A percentile compares a stretch with the other conserved stretches of the same genome.
phyloP scores from a whole-genome alignment of 768 basidiomycete genomes.

The Kwoniella dejecticola region DNA sequence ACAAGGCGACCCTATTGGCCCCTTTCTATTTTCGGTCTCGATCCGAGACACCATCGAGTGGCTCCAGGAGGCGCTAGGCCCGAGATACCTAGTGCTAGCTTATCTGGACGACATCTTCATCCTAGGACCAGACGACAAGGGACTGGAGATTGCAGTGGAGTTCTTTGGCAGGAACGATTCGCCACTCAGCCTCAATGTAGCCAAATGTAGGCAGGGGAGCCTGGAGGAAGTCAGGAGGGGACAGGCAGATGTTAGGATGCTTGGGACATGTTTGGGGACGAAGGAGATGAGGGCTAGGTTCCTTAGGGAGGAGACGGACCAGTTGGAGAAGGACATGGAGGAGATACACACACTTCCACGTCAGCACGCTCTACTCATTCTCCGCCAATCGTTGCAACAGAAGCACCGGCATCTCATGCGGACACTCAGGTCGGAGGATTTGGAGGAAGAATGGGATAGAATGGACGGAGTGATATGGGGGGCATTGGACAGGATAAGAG shows the following conservation, averaged over 20 bases:
- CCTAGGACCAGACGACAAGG: neutral
- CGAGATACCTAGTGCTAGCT: constrained; percentile 18
- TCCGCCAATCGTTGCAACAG: constrained; percentile 8
- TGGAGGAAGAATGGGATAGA: too few relatives aligned
- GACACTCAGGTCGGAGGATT: neutral
- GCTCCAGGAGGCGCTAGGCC: constrained; percentile 21
- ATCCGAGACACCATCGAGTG: constrained; percentile 14
- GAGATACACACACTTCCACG: neutral
- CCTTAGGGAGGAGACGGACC: too few relatives aligned
- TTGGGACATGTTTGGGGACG: too few relatives aligned
- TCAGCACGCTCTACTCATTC: constrained; percentile 14
- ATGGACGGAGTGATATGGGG: too few relatives aligned
- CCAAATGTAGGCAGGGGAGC: too few relatives aligned
- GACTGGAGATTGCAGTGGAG: neutral
- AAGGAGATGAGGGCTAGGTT: too few relatives aligned
- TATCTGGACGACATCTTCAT: constrained; percentile 40
- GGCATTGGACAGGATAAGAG: too few relatives aligned
- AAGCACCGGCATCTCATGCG: constrained; percentile 13
- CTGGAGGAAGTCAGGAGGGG: too few relatives aligned
- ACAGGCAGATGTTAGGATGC: too few relatives aligned
- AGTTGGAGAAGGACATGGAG: neutral
- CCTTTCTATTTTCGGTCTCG: constrained; percentile 30
- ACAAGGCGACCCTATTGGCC: constrained; percentile 36
- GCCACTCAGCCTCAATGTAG: neutral
- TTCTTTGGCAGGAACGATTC: neutral